These are phyloP conservation scores for Gillenia trifoliata DNA, from an alignment of 306 rosid genomes.

Conservation along the genomic window DNA sequence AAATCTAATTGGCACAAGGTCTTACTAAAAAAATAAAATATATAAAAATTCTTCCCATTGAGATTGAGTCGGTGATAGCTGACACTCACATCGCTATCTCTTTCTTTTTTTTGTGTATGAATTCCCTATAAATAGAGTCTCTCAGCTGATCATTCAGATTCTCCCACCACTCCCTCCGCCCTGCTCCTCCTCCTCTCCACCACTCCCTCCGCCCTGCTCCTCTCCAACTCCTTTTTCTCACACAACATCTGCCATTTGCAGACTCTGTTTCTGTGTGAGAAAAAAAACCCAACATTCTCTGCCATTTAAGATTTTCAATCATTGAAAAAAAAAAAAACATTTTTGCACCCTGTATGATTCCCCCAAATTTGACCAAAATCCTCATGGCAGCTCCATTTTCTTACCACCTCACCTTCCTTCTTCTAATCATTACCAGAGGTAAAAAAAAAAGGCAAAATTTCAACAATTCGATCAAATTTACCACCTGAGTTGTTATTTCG, in stretches of 20 bases:
- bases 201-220: not conserved
- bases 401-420: constrained; percentile 12
- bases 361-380: not conserved
- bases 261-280: not conserved
- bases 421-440: constrained; percentile 44
- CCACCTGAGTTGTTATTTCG: not conserved
- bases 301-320: not conserved
- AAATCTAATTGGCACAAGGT: not conserved
- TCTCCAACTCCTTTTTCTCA: constrained; percentile 7
- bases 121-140: constrained; percentile 28
- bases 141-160: constrained; percentile 19
- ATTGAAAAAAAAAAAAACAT: not conserved
- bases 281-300: not conserved
- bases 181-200: too few species aligned
- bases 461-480: not conserved
- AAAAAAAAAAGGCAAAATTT: not conserved
- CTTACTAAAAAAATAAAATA: too few species aligned
- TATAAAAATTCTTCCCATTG: not conserved
- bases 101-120: not conserved
- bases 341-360: not conserved
- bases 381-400: constrained; percentile 27
- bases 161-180: constrained; percentile 32
- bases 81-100: not conserved
- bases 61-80: not conserved
- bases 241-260: not conserved